These are phyloP conservation scores for Corylus heterophylla DNA, from an alignment of 306 rosid genomes.

Conservation along the genomic window DNA sequence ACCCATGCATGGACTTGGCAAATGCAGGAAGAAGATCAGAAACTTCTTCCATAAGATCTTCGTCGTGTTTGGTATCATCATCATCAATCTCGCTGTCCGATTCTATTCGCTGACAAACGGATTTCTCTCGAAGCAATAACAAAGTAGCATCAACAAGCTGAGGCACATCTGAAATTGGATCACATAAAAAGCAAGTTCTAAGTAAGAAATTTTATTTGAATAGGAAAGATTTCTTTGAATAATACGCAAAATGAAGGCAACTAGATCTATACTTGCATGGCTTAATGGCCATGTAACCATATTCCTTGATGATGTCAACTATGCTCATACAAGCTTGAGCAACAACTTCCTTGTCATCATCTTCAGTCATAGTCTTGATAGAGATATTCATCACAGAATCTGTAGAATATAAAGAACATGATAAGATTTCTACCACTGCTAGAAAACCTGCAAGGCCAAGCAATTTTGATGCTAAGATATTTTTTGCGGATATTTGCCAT, in stretches of 20 bases:
- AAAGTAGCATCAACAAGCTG: constrained; percentile 77
- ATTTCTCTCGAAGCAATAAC: constrained; percentile 74
- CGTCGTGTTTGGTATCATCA: constrained; percentile 76
- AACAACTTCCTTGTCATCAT: constrained; percentile 95
- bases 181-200: neutral
- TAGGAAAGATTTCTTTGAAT: constrained; percentile 25
- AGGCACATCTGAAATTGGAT: constrained; percentile 53
- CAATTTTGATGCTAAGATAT: neutral
- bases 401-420: constrained; percentile 34
- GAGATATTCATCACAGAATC: constrained; percentile 76
- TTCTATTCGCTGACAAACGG: constrained; percentile 80
- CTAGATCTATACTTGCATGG: constrained; percentile 65
- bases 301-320: constrained; percentile 87
- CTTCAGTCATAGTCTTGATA: constrained; percentile 90
- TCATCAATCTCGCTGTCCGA: constrained; percentile 87
- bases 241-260: constrained; percentile 15
- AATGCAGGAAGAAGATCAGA: constrained; percentile 95
- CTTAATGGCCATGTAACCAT: constrained; percentile 71
- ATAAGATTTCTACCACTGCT: constrained; percentile 11
- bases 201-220: constrained; percentile 26
- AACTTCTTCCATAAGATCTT: constrained; percentile 96
- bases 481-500: neutral
- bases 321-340: constrained; percentile 88
- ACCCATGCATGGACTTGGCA: constrained; percentile 84
- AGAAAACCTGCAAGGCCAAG: neutral